Evolutionary conservation across 2,329 filamentous ascomycete species (phyloP), one percentile per base, ranked within the genome.

Genomic region (Ciborinia camelliae): DNA sequence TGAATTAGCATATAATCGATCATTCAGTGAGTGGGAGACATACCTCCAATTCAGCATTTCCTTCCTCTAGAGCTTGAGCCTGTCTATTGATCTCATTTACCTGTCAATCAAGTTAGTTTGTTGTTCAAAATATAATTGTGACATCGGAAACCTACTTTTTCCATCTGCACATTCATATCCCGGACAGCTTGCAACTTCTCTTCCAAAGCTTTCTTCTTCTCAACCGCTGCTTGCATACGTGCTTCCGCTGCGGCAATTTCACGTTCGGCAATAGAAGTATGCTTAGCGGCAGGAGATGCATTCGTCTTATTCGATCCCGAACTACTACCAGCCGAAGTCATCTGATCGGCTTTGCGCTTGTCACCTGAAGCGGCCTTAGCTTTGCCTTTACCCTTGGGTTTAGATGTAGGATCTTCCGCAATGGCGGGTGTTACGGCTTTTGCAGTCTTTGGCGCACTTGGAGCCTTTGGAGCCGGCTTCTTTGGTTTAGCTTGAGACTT

Each of bases 31-130:
- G 9, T 35, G 12, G n/a, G 4, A 53, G 18, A 35, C 37, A 41
- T 60, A 67, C 68, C 50, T 68, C 60, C 14, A 67, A 57, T 28
- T 54, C 66, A 6, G 51, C 61, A 62, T 65, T 67, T 39, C 62
- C 57, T 32, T 55, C 32, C 39, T 69, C 66, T 26, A 67, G 7
- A 47, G 47, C 57, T 52, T 66, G 37, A 10, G 65, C 62, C 30
- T 57, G 41, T 48, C 30, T 32, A 28, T 64, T 55, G 12, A 60
- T 53, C 6, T 48, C 54, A 41, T 63, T 39, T 43, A 47, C 60
- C 64, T 65, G 9, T 50, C 45, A 23, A 37, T 20, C 2, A n/a
- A 28, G 51, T 57, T 28, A 59, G 12, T 63, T 37, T 39, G 15
- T 32, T 37, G 30, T 32, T 30, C 20, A 2, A 30, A 48, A 26